Conservation (phyloP, 192 early-diverging fungal genomes). For the Coemansia pectinata region DNA sequence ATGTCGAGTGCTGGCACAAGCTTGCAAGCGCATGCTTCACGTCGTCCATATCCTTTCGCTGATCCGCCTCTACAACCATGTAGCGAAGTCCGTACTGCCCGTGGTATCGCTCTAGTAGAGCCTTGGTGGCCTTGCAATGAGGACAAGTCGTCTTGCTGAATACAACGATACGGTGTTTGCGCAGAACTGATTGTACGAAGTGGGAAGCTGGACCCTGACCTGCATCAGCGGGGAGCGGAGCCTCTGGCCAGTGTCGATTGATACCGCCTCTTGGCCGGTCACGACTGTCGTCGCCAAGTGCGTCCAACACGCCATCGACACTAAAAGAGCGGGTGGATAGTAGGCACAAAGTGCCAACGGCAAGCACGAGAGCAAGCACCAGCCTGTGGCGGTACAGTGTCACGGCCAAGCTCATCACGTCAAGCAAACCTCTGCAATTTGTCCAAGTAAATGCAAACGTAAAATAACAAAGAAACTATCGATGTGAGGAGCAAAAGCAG, state of each 20-base stretch:
- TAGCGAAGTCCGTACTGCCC: constrained; percentile 29
- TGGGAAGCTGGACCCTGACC: constrained; percentile 14
- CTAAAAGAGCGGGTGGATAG: constrained; percentile 7
- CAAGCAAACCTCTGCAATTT: not conserved
- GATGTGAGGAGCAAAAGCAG: not conserved
- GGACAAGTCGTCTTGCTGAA: constrained; percentile 76
- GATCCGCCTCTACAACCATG: constrained; percentile 54
- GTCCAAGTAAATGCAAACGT: not conserved
- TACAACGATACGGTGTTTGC: constrained; percentile 45
- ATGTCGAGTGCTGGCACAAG: constrained; percentile 61
- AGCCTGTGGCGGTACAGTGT: constrained; percentile 35
- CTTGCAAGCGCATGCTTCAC: constrained; percentile 52
- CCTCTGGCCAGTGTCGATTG: constrained; percentile 2
- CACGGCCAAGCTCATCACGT: constrained; percentile 29
- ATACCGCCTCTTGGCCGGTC: not conserved
- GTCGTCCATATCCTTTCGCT: constrained; percentile 51
- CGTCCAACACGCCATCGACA: not conserved
- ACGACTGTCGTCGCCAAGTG: not conserved
- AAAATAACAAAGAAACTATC: not conserved
- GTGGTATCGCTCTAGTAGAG: constrained; percentile 35
- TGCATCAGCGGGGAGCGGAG: not conserved
- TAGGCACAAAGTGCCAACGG: constrained; percentile 14
- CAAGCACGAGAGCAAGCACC: constrained; percentile 24
- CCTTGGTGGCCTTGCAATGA: constrained; percentile 65
- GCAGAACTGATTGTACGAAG: constrained; percentile 26